A percentile compares a stretch with the other conserved stretches of the same genome.
phyloP scores from a whole-genome alignment of 192 early-diverging fungal species.

The Rhizoclosmatium globosum region DNA sequence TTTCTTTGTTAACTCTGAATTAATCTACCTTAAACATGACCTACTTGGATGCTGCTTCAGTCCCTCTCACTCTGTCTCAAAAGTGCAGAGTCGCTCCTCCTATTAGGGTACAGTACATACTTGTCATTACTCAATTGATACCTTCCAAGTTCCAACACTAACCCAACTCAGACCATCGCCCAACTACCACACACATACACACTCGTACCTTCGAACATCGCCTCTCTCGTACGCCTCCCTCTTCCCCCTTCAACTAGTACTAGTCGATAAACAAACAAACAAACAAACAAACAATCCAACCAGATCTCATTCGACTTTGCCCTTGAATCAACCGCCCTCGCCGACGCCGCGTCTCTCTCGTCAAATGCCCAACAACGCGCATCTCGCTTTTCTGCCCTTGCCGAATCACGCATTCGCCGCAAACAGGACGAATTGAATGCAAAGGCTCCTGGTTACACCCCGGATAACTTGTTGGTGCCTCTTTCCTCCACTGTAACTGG shows the following conservation, averaged over 20 bases:
- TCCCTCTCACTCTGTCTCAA: not conserved
- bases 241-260: not conserved
- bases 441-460: not conserved
- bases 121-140: not conserved
- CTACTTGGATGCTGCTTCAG: not conserved
- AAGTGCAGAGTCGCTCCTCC: slow-evolving; percentile 12
- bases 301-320: slow-evolving; percentile 4
- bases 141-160: not conserved
- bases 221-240: not conserved
- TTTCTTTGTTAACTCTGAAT: not conserved
- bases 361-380: not conserved
- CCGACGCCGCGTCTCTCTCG: not conserved
- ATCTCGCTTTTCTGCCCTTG: not conserved
- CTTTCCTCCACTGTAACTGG: no score
- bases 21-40: not conserved
- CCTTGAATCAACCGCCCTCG: not conserved
- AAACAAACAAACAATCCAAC: not conserved
- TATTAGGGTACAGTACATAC: not conserved
- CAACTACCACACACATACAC: slow-evolving; percentile 8
- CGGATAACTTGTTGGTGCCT: no score
- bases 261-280: not conserved
- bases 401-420: not conserved
- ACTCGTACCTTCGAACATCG: slow-evolving; percentile 7
- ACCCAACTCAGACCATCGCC: not conserved
- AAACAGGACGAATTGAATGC: not conserved